Evolutionary conservation across 2,329 filamentous ascomycete species (phyloP), one percentile per base, ranked within the genome.

Genomic region (Cladosporium sp.): DNA sequence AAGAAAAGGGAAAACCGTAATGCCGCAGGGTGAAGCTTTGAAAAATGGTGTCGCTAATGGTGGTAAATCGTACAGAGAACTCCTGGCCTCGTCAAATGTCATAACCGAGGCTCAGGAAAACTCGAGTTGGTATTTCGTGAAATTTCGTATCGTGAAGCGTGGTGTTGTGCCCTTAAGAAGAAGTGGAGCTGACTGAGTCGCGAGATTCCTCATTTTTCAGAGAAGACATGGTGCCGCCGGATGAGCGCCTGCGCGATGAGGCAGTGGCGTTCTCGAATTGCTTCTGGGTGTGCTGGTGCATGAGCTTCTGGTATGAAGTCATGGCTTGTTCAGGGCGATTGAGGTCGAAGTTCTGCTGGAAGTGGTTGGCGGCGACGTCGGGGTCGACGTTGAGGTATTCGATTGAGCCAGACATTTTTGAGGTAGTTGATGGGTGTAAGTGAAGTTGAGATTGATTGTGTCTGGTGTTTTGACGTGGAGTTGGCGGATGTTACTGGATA

Each of bases 201-300:
- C 60, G 60, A 47, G 66, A 69, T 1, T 64, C 57, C 38, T 71
- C 66, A 2, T 65, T 59, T 1, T 60, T 60, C 1, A 73, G 52
- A 2, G 63, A 59, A 1, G 65, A 47, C n/a, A 65, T 59, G 7
- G 60, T 58, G 38, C 30, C 15, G 12, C 50, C 66, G 4, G 66
- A 65, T 1, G 70, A 73, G 14, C 77, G 72, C 67, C 77, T 70
- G 34, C 75, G 73, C 3, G 75, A 76, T 8, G 77, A 80, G 60
- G 72, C 72, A 49, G 76, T 76, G 0, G 78, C 77, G 47, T 72
- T 75, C 52, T 72, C 74, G 47, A 79, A 75, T 65, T 80, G 78
- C 52, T 73, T 73, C 68, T 77, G 78, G 63, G 78, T 80, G 70
- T 80, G 78, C 62, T 79, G 73, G 61, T 79, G 78, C 77, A 80